Evolutionary conservation across 345 rosid species (phyloP).

Genomic region (Physaria fendleri): DNA sequence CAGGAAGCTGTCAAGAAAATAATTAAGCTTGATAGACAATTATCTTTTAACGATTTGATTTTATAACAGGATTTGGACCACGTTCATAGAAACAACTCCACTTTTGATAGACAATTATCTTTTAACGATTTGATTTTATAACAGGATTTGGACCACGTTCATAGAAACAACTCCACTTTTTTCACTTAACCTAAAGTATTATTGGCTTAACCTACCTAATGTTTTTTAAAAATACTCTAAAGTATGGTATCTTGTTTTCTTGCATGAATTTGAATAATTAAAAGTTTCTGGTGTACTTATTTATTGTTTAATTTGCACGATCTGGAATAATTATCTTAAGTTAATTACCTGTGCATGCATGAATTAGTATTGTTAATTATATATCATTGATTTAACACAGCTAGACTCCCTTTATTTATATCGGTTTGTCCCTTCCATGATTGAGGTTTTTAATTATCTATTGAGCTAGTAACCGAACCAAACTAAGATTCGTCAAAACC

Average conservation of each 20-base stretch:
- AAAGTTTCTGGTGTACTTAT: background rate
- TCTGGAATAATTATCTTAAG: background rate
- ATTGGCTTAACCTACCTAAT: background rate
- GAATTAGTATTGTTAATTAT: background rate
- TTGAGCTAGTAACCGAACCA: background rate
- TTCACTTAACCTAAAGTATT: no score
- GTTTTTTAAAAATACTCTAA: background rate
- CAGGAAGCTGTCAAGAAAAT: no score
- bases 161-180: no score
- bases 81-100: no score
- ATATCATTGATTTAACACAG: background rate
- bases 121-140: no score
- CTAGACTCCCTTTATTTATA: background rate
- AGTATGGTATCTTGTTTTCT: background rate
- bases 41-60: no score
- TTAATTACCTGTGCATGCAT: background rate
- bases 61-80: no score
- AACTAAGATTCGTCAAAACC: background rate
- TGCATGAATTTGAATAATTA: background rate
- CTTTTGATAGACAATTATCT: no score
- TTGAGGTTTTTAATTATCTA: background rate
- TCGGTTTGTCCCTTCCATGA: background rate
- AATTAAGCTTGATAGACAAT: no score
- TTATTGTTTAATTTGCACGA: background rate
- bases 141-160: no score